Evolutionary conservation across 2,329 filamentous ascomycete genomes (phyloP), one percentile per base, ranked within the genome.

Genomic region (Colletotrichum acutatum): DNA sequence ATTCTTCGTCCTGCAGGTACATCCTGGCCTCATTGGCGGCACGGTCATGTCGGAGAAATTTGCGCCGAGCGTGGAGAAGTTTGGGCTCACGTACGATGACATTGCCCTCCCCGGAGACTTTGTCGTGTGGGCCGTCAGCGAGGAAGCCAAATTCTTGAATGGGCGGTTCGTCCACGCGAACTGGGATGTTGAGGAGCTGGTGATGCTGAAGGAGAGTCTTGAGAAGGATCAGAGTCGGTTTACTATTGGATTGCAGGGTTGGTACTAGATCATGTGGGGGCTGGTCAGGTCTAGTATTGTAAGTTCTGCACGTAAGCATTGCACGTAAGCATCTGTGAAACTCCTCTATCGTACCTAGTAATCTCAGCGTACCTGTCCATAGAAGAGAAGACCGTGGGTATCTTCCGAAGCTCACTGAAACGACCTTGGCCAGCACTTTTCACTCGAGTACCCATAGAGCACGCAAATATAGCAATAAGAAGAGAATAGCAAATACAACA

Each of bases 161-260:
- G 80, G 83, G 1, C 85, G 84, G 34, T 84, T 85, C 19, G 75
- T 88, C 1, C 88, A 84, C 82, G 81, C 82, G 11, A 85, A 85
- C n/a, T 89, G 86, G 87, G 87, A 89, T 76, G 82, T 88, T 0
- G 82, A 86, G 32, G 86, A 88, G 74, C 79, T 89, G 30, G 84
- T 84, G 76, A 69, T 62, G 37, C 65, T 72, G 32, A 69, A 62
- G 32, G 74, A 37, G 2, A 59, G 59, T 11, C 19, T 76, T 30
- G 65, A 71, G n/a, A 64, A 32, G 1, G 66, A 76, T 12, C n/a
- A 19, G 16, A 26, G 46, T 8, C 32, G 63, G 11, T 76, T 74
- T 30, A 75, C 68, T 1, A 66, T 76, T 6, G 69, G 69, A 12
- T 5, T 76, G 4, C 32, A 71, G 26, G 74, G 73, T 1, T 76